A percentile compares a stretch with the other conserved stretches of the same genome.
These are phyloP conservation scores for Wallacemonas collosoma DNA, from an alignment of 208 protist species.

Conservation along the genomic window DNA sequence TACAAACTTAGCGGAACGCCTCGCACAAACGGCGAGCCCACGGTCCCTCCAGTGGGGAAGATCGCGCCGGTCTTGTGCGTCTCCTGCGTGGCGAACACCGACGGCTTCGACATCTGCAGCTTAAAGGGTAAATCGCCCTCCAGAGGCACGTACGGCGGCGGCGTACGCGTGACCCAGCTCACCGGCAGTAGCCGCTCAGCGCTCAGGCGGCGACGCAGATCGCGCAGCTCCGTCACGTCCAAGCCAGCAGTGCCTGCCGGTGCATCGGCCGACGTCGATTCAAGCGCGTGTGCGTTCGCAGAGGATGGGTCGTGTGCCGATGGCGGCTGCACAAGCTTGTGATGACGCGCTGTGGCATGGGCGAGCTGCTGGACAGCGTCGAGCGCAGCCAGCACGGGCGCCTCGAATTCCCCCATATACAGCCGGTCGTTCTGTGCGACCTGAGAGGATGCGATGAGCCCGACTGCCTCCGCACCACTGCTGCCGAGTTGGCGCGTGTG, in stretches of 20 bases:
- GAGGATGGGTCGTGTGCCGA: neutral
- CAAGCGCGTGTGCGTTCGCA: neutral
- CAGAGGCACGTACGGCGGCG: conserved; percentile 82
- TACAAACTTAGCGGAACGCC: conserved; percentile 66
- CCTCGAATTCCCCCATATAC: conserved; percentile 90
- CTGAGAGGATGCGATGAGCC: conserved; percentile 74
- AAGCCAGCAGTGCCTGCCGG: neutral
- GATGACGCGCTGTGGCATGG: conserved; percentile 63
- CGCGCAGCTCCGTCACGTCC: conserved; percentile 18
- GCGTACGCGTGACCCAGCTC: conserved; percentile 81
- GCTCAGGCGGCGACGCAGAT: conserved; percentile 25
- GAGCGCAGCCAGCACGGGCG: conserved; percentile 70
- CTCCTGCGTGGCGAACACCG: conserved; percentile 40
- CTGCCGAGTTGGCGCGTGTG: conserved; percentile 61
- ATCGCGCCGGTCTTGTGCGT: conserved; percentile 6
- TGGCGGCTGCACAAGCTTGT: conserved; percentile 53
- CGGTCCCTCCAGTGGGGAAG: conserved; percentile 66
- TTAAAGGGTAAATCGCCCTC: conserved; percentile 86
- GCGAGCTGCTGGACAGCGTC: conserved; percentile 84
- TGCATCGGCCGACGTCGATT: neutral
- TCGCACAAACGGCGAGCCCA: conserved; percentile 76
- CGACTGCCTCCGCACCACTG: conserved; percentile 65
- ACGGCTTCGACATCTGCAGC: conserved; percentile 73
- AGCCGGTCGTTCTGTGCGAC: conserved; percentile 77
- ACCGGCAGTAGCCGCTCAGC: conserved; percentile 76